Base-by-base conservation (phyloP, 768 basidiomycete species). In the Boletus bicolor region DNA sequence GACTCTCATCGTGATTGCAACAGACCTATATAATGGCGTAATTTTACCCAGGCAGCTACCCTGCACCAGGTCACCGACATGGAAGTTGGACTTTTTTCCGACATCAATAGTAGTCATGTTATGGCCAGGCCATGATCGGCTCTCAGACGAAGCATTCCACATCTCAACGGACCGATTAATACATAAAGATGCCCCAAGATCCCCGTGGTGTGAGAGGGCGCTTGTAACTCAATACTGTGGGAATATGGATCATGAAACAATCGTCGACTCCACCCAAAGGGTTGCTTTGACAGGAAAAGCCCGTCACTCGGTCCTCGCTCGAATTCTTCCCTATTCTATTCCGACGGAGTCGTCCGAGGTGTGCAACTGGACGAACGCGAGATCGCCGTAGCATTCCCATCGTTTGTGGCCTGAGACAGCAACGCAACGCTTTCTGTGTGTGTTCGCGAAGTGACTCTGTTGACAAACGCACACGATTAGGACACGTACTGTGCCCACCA, bases 201-300 rank as follows among this genome's bases (percentile, higher is more conserved):
- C 65, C 53, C 66, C 65, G 66, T 49, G n/a, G 68, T 67, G 66
- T 67, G 66, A 67, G 66, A 67, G 56, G 39, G 52, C 45, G 28
- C 21, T 24, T n/a, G 36, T 3, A 38, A 49, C n/a, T 28, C 49
- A 42, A 17, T 46, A 39, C 54, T 44, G 59, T 60, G 59, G 57
- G 59, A 43, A 42, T 5, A 30, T 4, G 24, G 34, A 21, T 56
- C 38, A 47, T 62, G 49, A 57, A 57, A 51, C 60, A 19, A 19
- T 37, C 11, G 44, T 38, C 28, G 19, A 26, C 24, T 24, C 17
- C 35, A 49, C 46, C 46, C 26, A 17, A 51, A 49, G 21, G 35
- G 59, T 48, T 61, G 59, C 15, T 5, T 26, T 61, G 58, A 55
- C 58, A 56, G 58, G 36, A 30, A 44, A 35, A 48, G 36, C 19